Evolutionary conservation across 2,329 filamentous ascomycete genomes (phyloP).

Genomic region (Alternaria infectoria): DNA sequence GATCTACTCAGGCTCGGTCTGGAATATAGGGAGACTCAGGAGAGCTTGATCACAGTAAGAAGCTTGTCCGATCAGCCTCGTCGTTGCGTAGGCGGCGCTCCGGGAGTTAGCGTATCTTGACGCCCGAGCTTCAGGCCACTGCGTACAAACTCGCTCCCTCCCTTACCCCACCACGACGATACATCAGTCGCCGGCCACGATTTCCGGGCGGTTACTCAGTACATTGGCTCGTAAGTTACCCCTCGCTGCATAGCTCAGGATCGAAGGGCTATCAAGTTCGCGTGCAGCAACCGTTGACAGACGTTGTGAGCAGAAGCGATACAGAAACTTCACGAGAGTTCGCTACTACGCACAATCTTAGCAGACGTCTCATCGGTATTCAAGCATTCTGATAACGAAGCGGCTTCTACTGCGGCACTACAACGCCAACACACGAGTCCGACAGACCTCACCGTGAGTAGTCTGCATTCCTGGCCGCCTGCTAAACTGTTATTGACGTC

Average conservation of each 20-base stretch:
- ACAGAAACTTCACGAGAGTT: background rate
- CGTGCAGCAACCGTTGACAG: background rate
- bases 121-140: background rate
- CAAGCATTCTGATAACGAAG: too few relatives aligned
- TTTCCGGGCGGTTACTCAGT: background rate
- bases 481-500: too few relatives aligned
- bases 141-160: background rate
- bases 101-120: background rate
- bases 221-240: background rate
- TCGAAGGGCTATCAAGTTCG: background rate
- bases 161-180: background rate
- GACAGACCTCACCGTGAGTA: too few relatives aligned
- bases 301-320: background rate
- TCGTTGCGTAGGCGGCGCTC: background rate
- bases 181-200: background rate
- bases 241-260: background rate
- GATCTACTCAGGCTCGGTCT: background rate
- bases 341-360: background rate
- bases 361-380: too few relatives aligned
- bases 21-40: background rate
- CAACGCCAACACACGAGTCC: too few relatives aligned
- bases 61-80: background rate
- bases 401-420: too few relatives aligned
- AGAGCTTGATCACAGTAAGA: background rate
- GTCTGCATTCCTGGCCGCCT: too few relatives aligned